Percentiles rank a stretch among this genome's conserved stretches.
Conservation (phyloP, 2,329 filamentous ascomycete genomes). For the Trichoderma semiorbis region DNA sequence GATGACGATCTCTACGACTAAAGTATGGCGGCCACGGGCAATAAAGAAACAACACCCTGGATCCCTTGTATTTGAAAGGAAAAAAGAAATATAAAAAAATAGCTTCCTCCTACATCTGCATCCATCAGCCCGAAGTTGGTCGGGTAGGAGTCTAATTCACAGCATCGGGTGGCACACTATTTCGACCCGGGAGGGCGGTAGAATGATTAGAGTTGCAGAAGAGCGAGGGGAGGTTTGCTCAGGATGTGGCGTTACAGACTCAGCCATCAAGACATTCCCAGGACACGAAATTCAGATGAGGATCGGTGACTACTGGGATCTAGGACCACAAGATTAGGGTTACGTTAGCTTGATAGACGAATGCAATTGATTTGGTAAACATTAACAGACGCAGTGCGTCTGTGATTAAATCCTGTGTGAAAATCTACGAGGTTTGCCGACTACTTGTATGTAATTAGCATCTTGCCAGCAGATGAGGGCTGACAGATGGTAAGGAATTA, state of each 20-base stretch:
- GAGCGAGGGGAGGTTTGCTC: not conserved
- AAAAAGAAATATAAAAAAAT: not conserved
- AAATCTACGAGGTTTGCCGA: not conserved
- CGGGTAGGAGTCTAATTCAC: conserved; percentile 24
- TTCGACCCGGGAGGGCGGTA: conserved; percentile 35
- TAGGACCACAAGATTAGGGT: conserved; percentile 4
- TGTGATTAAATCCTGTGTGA: not conserved
- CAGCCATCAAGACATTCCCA: conserved; percentile 9
- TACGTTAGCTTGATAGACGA: conserved; percentile 22
- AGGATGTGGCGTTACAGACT: conserved; percentile 16
- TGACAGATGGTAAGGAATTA: not conserved
- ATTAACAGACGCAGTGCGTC: not conserved
- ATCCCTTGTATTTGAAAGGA: conserved; percentile 45
- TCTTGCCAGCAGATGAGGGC: not conserved
- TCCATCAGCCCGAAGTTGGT: conserved; percentile 22
- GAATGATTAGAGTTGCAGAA: conserved; percentile 27
- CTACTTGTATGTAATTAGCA: not conserved
- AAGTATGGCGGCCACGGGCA: conserved; percentile 28
- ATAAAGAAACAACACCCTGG: conserved; percentile 12
- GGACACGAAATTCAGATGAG: conserved; percentile 1
- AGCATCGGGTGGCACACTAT: conserved; percentile 26
- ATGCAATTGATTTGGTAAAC: conserved; percentile 10
- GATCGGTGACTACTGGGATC: not conserved
- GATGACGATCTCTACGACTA: conserved; percentile 98
- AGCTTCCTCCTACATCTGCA: conserved; percentile 38